Conservation (phyloP, 2,329 filamentous ascomycete species). For the Arthrinium puccinioides region DNA sequence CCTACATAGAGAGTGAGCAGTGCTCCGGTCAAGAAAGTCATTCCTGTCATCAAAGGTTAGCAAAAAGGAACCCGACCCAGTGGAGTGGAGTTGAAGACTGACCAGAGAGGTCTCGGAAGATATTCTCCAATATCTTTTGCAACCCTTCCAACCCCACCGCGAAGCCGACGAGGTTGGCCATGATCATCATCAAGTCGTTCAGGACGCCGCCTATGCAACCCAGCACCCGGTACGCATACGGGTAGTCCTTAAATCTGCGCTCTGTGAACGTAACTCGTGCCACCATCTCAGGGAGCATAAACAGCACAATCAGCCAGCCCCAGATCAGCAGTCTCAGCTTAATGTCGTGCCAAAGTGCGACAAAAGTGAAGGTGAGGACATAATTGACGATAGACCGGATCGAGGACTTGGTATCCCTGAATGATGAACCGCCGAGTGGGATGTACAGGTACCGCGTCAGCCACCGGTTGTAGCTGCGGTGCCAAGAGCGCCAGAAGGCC, state of each 20-base stretch:
- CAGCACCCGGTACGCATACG: conserved; percentile 70
- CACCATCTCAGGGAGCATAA: conserved; percentile 82
- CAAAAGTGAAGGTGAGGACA: conserved; percentile 86
- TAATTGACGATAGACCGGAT: conserved; percentile 66
- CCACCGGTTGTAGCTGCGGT: conserved; percentile 93
- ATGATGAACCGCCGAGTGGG: conserved; percentile 69
- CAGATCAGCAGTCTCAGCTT: conserved; percentile 84
- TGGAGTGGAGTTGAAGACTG: no score
- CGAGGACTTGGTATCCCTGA: conserved; percentile 34
- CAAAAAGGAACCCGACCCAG: no score
- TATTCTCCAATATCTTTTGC: conserved; percentile 65
- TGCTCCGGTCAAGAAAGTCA: no score
- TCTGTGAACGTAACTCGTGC: conserved; percentile 66
- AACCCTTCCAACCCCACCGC: conserved; percentile 86
- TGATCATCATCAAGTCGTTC: conserved; percentile 93
- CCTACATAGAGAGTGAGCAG: conserved; percentile 68
- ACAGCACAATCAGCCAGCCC: conserved; percentile 94
- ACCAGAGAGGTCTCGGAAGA: conserved; percentile 69
- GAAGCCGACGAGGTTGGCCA: conserved; percentile 90
- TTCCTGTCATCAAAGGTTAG: conserved; percentile 36
- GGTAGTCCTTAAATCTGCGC: conserved; percentile 60
- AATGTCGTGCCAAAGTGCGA: conserved; percentile 97
- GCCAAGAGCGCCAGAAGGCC: conserved; percentile 95
- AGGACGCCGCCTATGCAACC: conserved; percentile 67
- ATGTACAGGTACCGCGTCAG: conserved; percentile 89